Conservation (phyloP, 805 yeast genomes). For the Starmerella powellii region DNA sequence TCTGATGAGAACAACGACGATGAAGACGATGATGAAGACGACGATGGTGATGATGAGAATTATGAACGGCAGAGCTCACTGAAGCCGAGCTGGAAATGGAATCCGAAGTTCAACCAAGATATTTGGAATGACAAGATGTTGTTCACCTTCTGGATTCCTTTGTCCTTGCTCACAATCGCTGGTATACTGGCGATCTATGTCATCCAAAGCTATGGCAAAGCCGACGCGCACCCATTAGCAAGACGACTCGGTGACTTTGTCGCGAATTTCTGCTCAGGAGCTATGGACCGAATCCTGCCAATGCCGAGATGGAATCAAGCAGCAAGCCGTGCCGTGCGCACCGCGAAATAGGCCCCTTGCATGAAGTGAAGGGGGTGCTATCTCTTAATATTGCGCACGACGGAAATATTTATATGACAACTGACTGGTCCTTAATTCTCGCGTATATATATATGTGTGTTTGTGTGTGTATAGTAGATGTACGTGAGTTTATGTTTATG, state of each 20-base stretch:
- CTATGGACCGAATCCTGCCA: conserved; percentile 12
- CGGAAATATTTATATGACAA: background rate
- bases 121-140: conserved; percentile 61
- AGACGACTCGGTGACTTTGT: conserved; percentile 8
- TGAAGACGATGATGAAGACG: conserved; percentile 11
- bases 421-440: too few relatives aligned
- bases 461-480: too few relatives aligned
- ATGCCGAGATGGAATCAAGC: conserved; percentile 8
- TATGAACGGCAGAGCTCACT: background rate
- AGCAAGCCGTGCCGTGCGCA: background rate
- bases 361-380: too few relatives aligned
- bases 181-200: conserved; percentile 12
- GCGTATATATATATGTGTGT: too few relatives aligned
- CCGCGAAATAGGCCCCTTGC: background rate
- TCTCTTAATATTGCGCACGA: too few relatives aligned
- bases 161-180: conserved; percentile 33
- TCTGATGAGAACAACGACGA: conserved; percentile 21
- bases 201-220: conserved; percentile 13
- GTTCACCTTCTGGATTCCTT: conserved; percentile 84
- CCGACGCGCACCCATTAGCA: conserved; percentile 5
- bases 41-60: background rate
- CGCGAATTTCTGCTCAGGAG: background rate
- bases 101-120: background rate
- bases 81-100: background rate
- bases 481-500: too few relatives aligned